Evolutionary conservation across 108 stramenopile species (phyloP).

Genomic region (Pseudonitzschia pungens): DNA sequence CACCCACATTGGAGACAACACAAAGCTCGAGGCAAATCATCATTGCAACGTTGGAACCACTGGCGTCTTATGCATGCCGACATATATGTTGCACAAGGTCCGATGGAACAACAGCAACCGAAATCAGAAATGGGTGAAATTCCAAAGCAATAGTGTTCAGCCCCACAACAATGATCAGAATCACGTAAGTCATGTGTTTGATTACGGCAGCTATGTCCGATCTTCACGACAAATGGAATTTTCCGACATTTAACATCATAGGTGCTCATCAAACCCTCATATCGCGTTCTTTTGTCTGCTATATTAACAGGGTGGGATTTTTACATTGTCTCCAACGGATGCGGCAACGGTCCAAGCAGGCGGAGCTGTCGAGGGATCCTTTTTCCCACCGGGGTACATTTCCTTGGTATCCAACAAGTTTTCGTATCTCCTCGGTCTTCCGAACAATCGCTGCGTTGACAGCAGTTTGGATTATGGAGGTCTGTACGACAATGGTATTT

Average conservation of each 20-base stretch:
- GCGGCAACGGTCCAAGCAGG: not conserved
- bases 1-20: constrained; percentile 40
- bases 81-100: constrained; percentile 56
- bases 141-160: constrained; percentile 16
- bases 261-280: no score
- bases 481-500: constrained; percentile 43
- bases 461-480: constrained; percentile 25
- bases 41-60: constrained; percentile 62
- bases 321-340: constrained; percentile 48
- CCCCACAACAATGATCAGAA: constrained; percentile 7
- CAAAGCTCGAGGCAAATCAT: constrained; percentile 55
- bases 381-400: constrained; percentile 54
- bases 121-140: constrained; percentile 19
- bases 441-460: constrained; percentile 32
- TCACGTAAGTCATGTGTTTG: not conserved
- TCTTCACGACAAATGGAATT: no score
- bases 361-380: constrained; percentile 13
- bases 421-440: constrained; percentile 41
- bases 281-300: not conserved
- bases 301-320: constrained; percentile 42
- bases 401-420: constrained; percentile 46
- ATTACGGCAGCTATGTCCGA: no score
- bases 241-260: no score
- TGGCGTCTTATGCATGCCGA: constrained; percentile 53
- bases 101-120: constrained; percentile 15